Evolutionary conservation across 495 filamentous ascomycete genomes (phyloP), one percentile per base, ranked within the genome.

Genomic region (Penicillium roqueforti): DNA sequence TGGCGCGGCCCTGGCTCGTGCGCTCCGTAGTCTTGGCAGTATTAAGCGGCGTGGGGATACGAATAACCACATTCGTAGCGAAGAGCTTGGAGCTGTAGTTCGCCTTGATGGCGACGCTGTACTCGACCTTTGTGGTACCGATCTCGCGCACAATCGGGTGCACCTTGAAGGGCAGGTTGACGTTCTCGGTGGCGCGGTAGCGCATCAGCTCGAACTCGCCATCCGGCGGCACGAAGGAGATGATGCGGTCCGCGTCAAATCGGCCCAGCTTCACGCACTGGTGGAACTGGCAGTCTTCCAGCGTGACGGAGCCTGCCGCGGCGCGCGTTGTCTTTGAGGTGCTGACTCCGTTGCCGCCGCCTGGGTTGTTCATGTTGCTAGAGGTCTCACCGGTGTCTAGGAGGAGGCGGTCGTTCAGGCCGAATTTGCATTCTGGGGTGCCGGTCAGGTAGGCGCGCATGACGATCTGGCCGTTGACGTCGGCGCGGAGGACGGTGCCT

Each of bases 131-230:
- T 14, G 92, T 95, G 63, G 92, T 95, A 58, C 92, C 91, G 47
- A 97, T 81, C 69, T 99, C 95, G 66, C 95, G 95, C 62, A 99
- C 93, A 62, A 97, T 99, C 56, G 92, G 92, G 67, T 97, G 95
- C 48, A 99, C 91, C 70, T 96, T 96, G 81, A 99, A 99, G 7
- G 95, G 95, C 14, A 99, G 79, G 68, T 99, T 99, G 67, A 99
- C 92, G 65, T 99, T 97, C 70, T 99, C 95, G 19, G 93, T 97
- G n/a, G 95, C 92, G 57, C 95, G 90, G 75, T 99, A 99, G 19
- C 91, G 87, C 95, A 99, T 99, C 51, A 99, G 81, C 76, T 99
- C 95, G 72, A 99, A 99, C 62, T 97, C 92, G 57, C 95, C 95
- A 73, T 99, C 95, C 23, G 95, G 95, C 32, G 95, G 95, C 31